phyloP scores from a whole-genome alignment of 176 grass and related monocot genomes.

The Thalia dealbata region DNA sequence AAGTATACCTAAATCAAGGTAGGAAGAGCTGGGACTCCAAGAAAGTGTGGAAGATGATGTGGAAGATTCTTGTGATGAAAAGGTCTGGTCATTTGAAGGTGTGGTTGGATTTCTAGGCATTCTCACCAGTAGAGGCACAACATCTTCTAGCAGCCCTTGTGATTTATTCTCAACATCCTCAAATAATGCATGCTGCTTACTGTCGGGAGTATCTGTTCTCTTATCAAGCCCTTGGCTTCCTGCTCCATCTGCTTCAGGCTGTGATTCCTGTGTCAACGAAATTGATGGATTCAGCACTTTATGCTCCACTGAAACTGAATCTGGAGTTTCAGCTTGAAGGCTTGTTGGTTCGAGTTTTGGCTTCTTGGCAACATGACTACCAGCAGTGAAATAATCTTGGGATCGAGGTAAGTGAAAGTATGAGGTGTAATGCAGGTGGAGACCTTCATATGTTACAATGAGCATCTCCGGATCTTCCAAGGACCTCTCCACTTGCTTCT shows the following conservation, averaged over 20 bases:
- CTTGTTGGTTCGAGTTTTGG: not conserved
- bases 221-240: not conserved
- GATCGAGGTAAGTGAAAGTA: not conserved
- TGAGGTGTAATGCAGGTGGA: slow-evolving; percentile 12
- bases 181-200: not conserved
- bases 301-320: not conserved
- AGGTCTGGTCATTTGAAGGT: not conserved
- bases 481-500: slow-evolving; percentile 23
- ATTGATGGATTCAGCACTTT: not conserved
- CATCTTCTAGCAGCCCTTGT: slow-evolving; percentile 9
- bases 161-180: not conserved
- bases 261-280: not conserved
- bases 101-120: not conserved
- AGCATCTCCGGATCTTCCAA: slow-evolving; percentile 14
- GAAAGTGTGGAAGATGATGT: slow-evolving; percentile 3
- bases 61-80: not conserved
- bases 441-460: slow-evolving; percentile 9
- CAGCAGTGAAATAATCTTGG: not conserved
- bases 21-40: slow-evolving; percentile 1
- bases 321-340: not conserved
- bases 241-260: not conserved
- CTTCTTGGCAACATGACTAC: slow-evolving; percentile 4
- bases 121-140: slow-evolving; percentile 6
- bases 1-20: not conserved
- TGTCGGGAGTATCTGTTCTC: not conserved